Evolutionary conservation across 1,284 basidiomycete species (phyloP), one percentile per base, ranked within the genome.

Genomic region (Exobasidium cylindrosporum): DNA sequence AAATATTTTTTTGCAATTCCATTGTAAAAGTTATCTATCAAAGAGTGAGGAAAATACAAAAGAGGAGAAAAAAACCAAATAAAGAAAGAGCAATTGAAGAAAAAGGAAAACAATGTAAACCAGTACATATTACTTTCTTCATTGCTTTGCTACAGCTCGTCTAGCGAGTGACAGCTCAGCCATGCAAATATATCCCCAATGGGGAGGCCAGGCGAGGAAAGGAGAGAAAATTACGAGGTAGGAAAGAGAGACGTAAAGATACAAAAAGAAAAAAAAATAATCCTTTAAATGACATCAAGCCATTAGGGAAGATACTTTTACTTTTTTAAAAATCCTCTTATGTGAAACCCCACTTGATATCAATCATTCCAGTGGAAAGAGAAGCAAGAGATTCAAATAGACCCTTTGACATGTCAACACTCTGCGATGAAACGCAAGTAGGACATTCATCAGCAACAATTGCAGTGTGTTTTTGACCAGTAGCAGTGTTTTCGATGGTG

Each of bases 391-490:
- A 70, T 49, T 83, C 61, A 85, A 96, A 96, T 28, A 90, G 87
- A 55, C 76, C 86, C n/a, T 78, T 67, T 13, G 90, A 92, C 62
- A 96, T 85, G 79, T 97, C 93, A 74, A 97, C 86, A 23, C 87
- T 88, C 78, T 88, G 83, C 35, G 58, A 57, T 65, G 84, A 84
- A 17, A 29, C 26, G 83, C 93, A 97, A n/a, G 64, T 59, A 29
- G 72, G 72, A 61, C 72, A 74, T 49, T 61, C 62, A 49, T 74
- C 72, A 46, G 65, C 63, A 31, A 73, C 69, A 26, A 63, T 72
- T 61, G 87, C 91, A 1, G 80, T 83, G 64, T 89, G 85, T 21
- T 79, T 80, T 80, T 86, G 87, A 59, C 79, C 69, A 29, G 69
- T 55, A 58, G 67, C 26, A 53, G 70, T 68, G 54, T 64, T 63